Base-by-base conservation (phyloP, 192 early-diverging fungal species). In the Umbelopsis isabellina region DNA sequence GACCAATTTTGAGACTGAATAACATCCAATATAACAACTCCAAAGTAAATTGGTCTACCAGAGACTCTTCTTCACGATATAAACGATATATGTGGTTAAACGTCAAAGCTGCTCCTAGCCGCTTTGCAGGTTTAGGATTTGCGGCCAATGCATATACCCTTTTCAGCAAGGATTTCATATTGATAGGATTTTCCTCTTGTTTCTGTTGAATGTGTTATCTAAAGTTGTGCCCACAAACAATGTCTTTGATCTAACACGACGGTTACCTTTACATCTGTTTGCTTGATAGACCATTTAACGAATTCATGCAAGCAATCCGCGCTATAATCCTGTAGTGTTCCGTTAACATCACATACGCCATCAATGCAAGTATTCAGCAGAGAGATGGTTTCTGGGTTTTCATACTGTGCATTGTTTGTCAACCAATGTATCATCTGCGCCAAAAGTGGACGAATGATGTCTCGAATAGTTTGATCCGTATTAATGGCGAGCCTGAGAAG, bases 381-480 rank as follows among this genome's bases (percentile, higher is more conserved):
- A 0, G 82, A 80, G 65, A 94, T 87, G 1, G 91, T 92, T 71
- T 94, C 92, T 41, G 91, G 87, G 48, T 90, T 92, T 68, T 94
- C 92, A 65, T 87, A 89, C 68, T 87, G 84, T 1, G 86, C 80
- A 73, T 88, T 91, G 49, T 90, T 91, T 4, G 92, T 92, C 47
- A 93, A 75, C 92, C 92, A 94, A 58, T 93, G 92, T 12, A 94
- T 91, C 22, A 93, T 65, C 67, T 93, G 91, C 4, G 83, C 70
- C 4, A 87, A 77, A 53, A 93, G 71, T 21, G 89, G 80, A 3
- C 85, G 79, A 68, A 88, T 93, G 30, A 94, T 74, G 5, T 86
- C 89, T 67, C 89, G 76, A n/a, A 88, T 81, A 2, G 93, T 86
- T 45, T 82, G 83, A 65, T 94, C 92, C 1, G 87, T 68, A 69